These are phyloP conservation scores for Globisporangium nodosum DNA, from an alignment of 352 stramenopile genomes.

Conservation along the genomic window DNA sequence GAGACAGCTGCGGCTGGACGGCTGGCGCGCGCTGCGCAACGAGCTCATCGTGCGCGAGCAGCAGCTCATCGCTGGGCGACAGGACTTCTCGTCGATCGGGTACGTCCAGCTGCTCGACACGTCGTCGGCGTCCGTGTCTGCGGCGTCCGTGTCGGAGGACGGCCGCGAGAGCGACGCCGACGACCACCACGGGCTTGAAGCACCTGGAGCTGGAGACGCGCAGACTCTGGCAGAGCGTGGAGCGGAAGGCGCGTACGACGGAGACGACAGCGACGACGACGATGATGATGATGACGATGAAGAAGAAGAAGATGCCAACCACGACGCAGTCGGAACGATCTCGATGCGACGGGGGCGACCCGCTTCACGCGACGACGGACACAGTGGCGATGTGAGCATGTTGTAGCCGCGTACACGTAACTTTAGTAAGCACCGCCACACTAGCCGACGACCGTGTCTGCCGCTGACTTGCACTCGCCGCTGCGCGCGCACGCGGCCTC, in stretches of 20 bases:
- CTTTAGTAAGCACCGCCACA: background rate
- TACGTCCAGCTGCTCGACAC: slow-evolving; percentile 50
- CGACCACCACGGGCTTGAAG: background rate
- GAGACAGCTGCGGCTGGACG: slow-evolving; percentile 28
- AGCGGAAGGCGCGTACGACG: background rate
- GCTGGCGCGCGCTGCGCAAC: slow-evolving; percentile 47
- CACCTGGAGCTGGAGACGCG: background rate
- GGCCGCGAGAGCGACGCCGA: slow-evolving; percentile 9
- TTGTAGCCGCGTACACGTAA: background rate
- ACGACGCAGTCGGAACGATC: background rate
- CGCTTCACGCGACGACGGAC: background rate
- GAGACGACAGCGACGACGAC: background rate
- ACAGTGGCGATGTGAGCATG: background rate
- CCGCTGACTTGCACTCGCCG: background rate
- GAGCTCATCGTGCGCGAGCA: slow-evolving; percentile 53
- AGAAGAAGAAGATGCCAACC: background rate
- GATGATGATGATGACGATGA: background rate
- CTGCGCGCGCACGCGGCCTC: background rate
- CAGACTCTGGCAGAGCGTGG: slow-evolving; percentile 1
- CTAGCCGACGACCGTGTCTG: background rate
- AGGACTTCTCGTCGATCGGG: slow-evolving; percentile 28
- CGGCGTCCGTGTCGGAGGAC: slow-evolving; percentile 3
- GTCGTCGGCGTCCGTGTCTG: slow-evolving; percentile 16
- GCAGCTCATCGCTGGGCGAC: slow-evolving; percentile 23
- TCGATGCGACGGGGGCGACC: background rate